Base-by-base conservation (phyloP, 2,329 filamentous ascomycete genomes). In the Penicillium sp. region DNA sequence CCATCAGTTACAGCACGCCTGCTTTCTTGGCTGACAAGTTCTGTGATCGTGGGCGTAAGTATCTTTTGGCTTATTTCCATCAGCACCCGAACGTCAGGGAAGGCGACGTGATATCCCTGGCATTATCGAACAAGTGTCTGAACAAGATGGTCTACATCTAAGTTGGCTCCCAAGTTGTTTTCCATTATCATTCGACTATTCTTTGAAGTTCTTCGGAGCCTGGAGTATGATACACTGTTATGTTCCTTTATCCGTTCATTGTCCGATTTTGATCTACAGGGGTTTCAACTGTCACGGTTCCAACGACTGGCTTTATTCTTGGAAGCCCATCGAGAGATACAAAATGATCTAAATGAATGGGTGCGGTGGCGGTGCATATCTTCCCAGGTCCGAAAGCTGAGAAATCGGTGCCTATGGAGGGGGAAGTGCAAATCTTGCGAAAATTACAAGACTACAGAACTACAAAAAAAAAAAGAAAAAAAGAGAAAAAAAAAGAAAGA, bases 1-100 rank as follows among this genome's bases (percentile, higher is more conserved):
- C 59, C 0, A 53, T 61, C 27, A 56, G 56, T 39, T 61, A 61
- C 39, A 31, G 42, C 41, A 61, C 59, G 10, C 59, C 59, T 36
- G 59, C 59, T n/a, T 61, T 61, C 50, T 47, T 61, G 19, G 58
- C 59, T n/a, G 59, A 61, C 34, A 46, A 42, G 13, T 55, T 53
- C 43, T 60, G 57, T 46, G 59, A 61, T 33, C 59, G 59, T 8
- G 59, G 46, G 10, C 56, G 57, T 2, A 53, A 54, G 27, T 60
- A 56, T n/a, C 43, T 55, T 3, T 42, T 50, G 13, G 52, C 57
- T 18, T 41, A 40, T 22, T 54, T 35, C 31, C 22, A 37, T 19
- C 39, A 57, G 1, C n/a, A 25, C 2, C 18, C 18, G 18, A 13
- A 7, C 19, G 1, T 2, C 5, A 2, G 13, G 14, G 0, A 2